Conservation (phyloP, 306 rosid genomes). For the Pyrus betulifolia region DNA sequence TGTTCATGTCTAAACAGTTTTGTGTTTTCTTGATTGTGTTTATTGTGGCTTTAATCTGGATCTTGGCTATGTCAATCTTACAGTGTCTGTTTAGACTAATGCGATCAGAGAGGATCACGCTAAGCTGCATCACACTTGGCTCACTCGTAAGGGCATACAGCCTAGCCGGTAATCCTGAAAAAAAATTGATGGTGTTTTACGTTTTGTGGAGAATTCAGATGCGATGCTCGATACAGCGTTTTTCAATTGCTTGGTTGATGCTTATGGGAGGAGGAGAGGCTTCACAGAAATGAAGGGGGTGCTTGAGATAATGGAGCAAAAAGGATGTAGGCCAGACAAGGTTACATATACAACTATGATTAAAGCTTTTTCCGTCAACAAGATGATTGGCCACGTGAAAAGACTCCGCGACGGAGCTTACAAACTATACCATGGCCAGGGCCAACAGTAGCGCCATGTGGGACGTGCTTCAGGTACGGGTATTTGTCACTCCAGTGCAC, state of each 20-base stretch:
- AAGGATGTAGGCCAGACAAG: constrained; percentile 69
- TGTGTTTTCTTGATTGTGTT: too few relatives aligned
- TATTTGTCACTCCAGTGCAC: too few relatives aligned
- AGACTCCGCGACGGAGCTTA: constrained; percentile 23
- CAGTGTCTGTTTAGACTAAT: constrained; percentile 77
- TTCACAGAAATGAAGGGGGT: constrained; percentile 70
- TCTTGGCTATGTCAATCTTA: too few relatives aligned
- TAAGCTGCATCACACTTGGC: constrained; percentile 87
- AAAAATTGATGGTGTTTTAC: constrained; percentile 56
- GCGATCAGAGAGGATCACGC: constrained; percentile 87
- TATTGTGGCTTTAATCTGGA: too few relatives aligned
- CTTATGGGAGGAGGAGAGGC: constrained; percentile 68
- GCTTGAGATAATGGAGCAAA: constrained; percentile 67
- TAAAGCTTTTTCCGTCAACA: constrained; percentile 64
- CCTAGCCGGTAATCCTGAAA: constrained; percentile 56
- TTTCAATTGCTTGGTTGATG: constrained; percentile 83
- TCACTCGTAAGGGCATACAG: constrained; percentile 86
- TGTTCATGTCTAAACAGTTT: too few relatives aligned
- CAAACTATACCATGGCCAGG: too few relatives aligned
- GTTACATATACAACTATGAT: constrained; percentile 87
- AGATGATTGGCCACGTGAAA: constrained; percentile 62
- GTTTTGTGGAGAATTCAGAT: constrained; percentile 72
- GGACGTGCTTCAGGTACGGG: too few relatives aligned
- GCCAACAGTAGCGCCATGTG: too few relatives aligned
- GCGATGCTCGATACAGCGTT: constrained; percentile 56